Base-by-base conservation (phyloP, 352 stramenopile genomes). In the Elongisporangium prolatum region DNA sequence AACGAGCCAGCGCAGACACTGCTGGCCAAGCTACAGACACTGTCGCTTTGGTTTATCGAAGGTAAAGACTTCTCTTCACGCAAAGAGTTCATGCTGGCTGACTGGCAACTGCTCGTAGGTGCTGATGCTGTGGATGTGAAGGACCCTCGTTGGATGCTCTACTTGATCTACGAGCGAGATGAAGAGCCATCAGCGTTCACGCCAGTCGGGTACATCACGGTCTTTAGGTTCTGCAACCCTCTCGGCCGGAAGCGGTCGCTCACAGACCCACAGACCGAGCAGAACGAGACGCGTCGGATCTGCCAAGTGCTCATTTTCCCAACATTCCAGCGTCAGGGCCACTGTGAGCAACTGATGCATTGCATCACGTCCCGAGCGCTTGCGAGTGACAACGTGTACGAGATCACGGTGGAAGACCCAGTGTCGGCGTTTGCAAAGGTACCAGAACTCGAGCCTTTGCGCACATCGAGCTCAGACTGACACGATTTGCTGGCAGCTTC, bases 31-130 rank as follows among this genome's bases (percentile, higher is more conserved):
- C 60, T 93, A 53, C 83, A 95, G 52, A 93, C 79, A 25, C 62
- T 80, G 52, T 72, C 85, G 62, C 64, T 89, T 16, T 95, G 83
- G 83, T 93, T 93, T 62, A 93, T 95, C 57, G 85, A 95, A 88
- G 85, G 85, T 74, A 56, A n/a, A 9, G 3, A 16, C 25, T 21
- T 59, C 4, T 40, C 28, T 40, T 14, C 4, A 2, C 4, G 9
- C 5, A 14, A 40, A 14, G 28, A 40, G 28, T 9, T 40, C 28
- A 8, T 13, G 9, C 28, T 40, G 8, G 14, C 28, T 9, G 2
- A 8, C 52, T 40, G n/a, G 44, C 1, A 17, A 50, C 14, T 18
- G 17, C 16, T 25, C 20, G 24, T 48, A 89, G 80, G 80, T 17
- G 86, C 86, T 11, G 83, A 92, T 57, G 65, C 69, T 3, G 70